phyloP scores from a whole-genome alignment of 2,329 filamentous ascomycete genomes.

The Akanthomyces muscarius region DNA sequence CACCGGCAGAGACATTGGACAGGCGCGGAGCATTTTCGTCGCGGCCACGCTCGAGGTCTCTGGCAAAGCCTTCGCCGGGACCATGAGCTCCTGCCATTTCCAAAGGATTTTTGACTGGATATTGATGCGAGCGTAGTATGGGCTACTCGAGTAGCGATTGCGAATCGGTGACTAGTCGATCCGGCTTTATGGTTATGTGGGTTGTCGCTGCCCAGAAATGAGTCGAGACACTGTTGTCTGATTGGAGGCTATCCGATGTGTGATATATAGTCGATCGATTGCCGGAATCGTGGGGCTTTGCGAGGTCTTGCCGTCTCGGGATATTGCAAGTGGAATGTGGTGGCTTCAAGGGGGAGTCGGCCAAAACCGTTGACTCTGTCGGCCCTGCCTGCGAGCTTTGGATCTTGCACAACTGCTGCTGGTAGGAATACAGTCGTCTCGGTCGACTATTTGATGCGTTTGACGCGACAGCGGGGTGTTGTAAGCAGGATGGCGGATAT shows the following conservation, averaged over 20 bases:
- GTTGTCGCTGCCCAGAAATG: neutral
- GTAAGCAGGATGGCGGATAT: neutral
- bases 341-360: constrained; percentile 1
- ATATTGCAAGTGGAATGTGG: neutral
- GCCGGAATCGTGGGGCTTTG: neutral
- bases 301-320: neutral
- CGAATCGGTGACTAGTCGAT: neutral
- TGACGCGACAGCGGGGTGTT: neutral
- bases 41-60: constrained; percentile 53
- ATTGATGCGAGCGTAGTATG: neutral
- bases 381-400: neutral
- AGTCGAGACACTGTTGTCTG: neutral
- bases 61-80: constrained; percentile 37
- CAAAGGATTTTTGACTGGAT: neutral
- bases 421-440: neutral
- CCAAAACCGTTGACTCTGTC: neutral
- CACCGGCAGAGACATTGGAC: constrained; percentile 47
- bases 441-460: neutral
- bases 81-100: constrained; percentile 19
- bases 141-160: neutral
- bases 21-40: constrained; percentile 40
- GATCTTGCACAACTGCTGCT: neutral
- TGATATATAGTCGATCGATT: neutral
- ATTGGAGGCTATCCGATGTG: neutral
- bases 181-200: neutral